phyloP scores from a whole-genome alignment of 257 asterid species.

The Forsythia viridissima region DNA sequence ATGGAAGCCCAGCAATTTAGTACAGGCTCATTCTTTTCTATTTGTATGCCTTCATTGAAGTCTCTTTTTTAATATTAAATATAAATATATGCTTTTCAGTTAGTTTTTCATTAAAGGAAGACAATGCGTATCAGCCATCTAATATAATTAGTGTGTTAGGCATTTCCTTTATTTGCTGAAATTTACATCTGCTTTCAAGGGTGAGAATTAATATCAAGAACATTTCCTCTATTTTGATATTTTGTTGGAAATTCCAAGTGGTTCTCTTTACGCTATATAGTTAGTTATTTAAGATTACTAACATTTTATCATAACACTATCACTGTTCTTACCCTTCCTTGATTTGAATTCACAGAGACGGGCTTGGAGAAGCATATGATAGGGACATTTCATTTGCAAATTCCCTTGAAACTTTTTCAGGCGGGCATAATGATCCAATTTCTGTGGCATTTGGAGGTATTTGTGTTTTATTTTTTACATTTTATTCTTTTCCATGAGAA shows the following conservation, averaged over 20 bases:
- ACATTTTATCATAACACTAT: conserved; percentile 1
- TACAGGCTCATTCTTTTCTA: not conserved
- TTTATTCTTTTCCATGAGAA: conserved; percentile 11
- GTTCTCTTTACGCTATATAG: not conserved
- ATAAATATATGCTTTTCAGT: not conserved
- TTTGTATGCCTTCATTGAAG: not conserved
- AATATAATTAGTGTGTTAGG: not conserved
- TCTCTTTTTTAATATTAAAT: not conserved
- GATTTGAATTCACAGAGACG: conserved; percentile 68
- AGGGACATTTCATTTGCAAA: conserved; percentile 88
- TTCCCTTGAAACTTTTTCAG: conserved; percentile 84
- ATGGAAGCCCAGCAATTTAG: not conserved
- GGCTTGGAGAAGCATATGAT: conserved; percentile 94
- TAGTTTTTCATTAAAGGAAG: not conserved
- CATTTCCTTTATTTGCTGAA: not conserved
- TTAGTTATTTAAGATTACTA: not conserved
- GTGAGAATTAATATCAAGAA: not conserved
- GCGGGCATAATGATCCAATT: conserved; percentile 84
- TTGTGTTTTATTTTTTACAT: conserved; percentile 1
- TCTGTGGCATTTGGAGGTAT: conserved; percentile 89
- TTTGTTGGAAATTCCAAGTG: conserved; percentile 7
- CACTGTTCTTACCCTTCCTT: conserved; percentile 11
- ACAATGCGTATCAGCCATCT: not conserved
- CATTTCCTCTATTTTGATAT: conserved; percentile 1
- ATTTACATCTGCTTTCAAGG: not conserved